A percentile compares a stretch with the other conserved stretches of the same genome.
Conservation (phyloP, 2,329 filamentous ascomycete genomes). For the Exserohilum turcica region DNA sequence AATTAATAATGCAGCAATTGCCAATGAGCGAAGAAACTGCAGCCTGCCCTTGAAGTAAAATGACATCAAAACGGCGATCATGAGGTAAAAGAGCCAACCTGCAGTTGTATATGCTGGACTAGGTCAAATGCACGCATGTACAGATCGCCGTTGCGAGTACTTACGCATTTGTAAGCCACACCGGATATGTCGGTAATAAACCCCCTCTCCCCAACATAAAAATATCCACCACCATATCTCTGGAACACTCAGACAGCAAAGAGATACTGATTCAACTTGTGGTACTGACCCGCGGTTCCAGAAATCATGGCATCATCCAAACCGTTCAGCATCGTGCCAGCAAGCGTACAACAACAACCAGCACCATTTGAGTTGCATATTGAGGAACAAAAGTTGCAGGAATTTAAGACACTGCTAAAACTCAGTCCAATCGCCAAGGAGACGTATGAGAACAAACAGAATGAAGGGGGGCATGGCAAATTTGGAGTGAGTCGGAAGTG, state of each 20-base stretch:
- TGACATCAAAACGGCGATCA: constrained; percentile 7
- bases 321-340: constrained; percentile 21
- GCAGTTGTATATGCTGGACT: not conserved
- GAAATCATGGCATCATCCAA: constrained; percentile 24
- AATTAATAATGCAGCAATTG: not conserved
- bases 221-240: not conserved
- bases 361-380: constrained; percentile 34
- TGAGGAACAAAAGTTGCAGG: constrained; percentile 34
- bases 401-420: constrained; percentile 36
- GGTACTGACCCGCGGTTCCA: not conserved
- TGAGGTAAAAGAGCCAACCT: not conserved
- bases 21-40: not conserved
- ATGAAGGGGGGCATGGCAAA: constrained; percentile 34
- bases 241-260: not conserved
- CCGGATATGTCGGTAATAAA: not conserved
- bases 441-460: constrained; percentile 35
- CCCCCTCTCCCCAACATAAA: not conserved
- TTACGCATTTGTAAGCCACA: too few species aligned
- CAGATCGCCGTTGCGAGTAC: not conserved
- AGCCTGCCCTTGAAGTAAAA: not conserved
- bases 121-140: not conserved
- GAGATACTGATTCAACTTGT: not conserved
- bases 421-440: constrained; percentile 40
- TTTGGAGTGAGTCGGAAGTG: constrained; percentile 41
- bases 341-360: constrained; percentile 21